Base-by-base conservation (phyloP, 192 early-diverging fungal species). In the Glomus cerebriforme region DNA sequence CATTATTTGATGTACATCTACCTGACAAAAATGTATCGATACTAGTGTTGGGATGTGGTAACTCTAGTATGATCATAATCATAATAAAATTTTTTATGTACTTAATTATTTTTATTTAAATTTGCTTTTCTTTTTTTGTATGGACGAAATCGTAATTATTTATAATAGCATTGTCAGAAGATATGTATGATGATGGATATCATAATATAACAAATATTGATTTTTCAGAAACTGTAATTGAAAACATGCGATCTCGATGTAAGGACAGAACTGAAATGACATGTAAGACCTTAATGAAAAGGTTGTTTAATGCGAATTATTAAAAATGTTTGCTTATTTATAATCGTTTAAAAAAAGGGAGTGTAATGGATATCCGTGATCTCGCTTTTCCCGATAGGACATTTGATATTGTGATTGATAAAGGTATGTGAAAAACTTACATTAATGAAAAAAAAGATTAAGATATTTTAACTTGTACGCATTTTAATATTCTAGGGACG, bases 1-100 rank as follows among this genome's bases (percentile, higher is more conserved):
- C 89, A 62, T 80, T 92, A 59, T 81, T 95, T 26, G 82, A 81
- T 71, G 62, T 84, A 79, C 74, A 85, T 35, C 86, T 94, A 47
- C 81, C 81, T 31, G 79, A 86, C 62, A 88, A 88, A 70, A 83
- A 86, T 60, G 83, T 87, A 24, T 84, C 83, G 59, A 91, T 97
- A 64, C 82, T 97, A 76, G 93, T 96, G 91, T 87, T 96, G 2
- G 96, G 96, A 22, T 94, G 94, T 74, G 95, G 96, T n/a, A 95
- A 96, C 80, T 92, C 91, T 35, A 91, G 85, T 54, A 54, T n/a
- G 19, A 54, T 54, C 81, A 27, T 31, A 47, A 29, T 0, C 31
- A 29, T 4, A 0, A 24, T 17, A 19, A 22, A 64, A 37, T 31
- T 35, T 43, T 17, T n/a, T n/a, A 19, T 66, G 10, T 64, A 0